Base-by-base conservation (phyloP, 768 basidiomycete genomes). In the Collybia sp. region DNA sequence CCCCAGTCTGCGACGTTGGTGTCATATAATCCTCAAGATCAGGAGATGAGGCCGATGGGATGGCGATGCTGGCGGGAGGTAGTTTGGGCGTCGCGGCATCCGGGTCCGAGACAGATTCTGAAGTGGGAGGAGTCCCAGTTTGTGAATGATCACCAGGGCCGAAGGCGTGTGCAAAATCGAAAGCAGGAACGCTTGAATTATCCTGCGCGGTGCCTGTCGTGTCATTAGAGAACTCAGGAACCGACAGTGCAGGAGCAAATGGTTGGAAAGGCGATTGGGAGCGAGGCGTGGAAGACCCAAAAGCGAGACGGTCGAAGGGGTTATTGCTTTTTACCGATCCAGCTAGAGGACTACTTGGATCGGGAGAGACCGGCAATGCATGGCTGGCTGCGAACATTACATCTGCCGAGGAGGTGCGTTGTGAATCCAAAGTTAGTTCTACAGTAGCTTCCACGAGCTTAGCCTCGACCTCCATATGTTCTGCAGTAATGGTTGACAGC, bases 271-370 rank as follows among this genome's bases (percentile, higher is more conserved):
- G 82, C 0, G 83, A 83, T 48, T 77, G 74, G 1, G 82, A 72
- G 30, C 77, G 77, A 43, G 72, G 70, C 12, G 59, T 63, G 12
- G 68, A 59, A 30, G 61, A 61, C 32, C 72, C 62, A 68, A 75
- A 72, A 1, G 72, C 70, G 25, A 93, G 62, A 39, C 85, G 71
- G 48, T 90, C 93, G 58, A 97, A 97, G 3, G 93, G 94, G 61
- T 97, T 97, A 58, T 86, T 95, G 57, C 88, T 93, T 70, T 88
- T 88, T 45, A 65, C 61, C 38, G 62, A 61, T 16, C 65, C 49
- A 17, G 80, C 55, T 6, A 70, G 63, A 5, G 82, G 77, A 40
- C 73, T 79, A 1, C 73, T 70, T 6, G 74, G 53, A 36, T 84
- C 80, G 33, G 92, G 90, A 0, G 88, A 82, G 16, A 67, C 58